Evolutionary conservation across 257 asterid genomes (phyloP).

Genomic region (Fraxinus quadrangulata): DNA sequence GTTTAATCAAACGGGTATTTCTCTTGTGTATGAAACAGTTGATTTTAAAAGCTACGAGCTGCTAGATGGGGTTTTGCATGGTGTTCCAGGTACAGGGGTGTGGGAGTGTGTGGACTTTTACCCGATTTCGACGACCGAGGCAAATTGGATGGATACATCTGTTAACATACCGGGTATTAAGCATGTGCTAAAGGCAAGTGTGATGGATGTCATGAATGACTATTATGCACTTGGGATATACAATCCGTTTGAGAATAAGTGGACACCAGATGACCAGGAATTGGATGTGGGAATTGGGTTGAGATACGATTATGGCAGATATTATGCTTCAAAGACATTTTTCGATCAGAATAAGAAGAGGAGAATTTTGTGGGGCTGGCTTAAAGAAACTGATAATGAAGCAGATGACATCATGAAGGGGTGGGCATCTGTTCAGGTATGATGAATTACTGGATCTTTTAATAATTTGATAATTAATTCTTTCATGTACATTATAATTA

Average conservation of each 20-base stretch:
- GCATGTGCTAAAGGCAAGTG: constrained; percentile 71
- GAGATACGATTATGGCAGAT: constrained; percentile 66
- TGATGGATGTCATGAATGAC: constrained; percentile 59
- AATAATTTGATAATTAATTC: too few species aligned
- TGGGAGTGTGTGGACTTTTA: constrained; percentile 90
- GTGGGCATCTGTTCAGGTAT: constrained; percentile 74
- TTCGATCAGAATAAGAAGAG: constrained; percentile 58
- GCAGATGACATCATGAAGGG: constrained; percentile 59
- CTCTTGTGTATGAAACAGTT: constrained; percentile 55
- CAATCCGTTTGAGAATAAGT: constrained; percentile 46
- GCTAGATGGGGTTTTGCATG: constrained; percentile 51
- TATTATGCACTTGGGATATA: constrained; percentile 69
- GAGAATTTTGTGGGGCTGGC: constrained; percentile 81
- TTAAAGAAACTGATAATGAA: constrained; percentile 66
- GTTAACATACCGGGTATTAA: constrained; percentile 58
- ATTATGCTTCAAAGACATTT: constrained; percentile 79
- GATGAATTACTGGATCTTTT: not conserved
- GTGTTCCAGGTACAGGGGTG: constrained; percentile 77
- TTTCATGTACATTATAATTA: too few species aligned
- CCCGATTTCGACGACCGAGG: constrained; percentile 50
- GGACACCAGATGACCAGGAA: constrained; percentile 69
- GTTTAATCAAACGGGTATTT: constrained; percentile 56
- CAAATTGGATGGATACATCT: constrained; percentile 76
- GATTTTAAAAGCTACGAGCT: constrained; percentile 49
- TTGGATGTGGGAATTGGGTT: constrained; percentile 71